These are phyloP conservation scores for Paratinospora sagittata DNA, from an alignment of 164 flowering plant species.

Conservation along the genomic window DNA sequence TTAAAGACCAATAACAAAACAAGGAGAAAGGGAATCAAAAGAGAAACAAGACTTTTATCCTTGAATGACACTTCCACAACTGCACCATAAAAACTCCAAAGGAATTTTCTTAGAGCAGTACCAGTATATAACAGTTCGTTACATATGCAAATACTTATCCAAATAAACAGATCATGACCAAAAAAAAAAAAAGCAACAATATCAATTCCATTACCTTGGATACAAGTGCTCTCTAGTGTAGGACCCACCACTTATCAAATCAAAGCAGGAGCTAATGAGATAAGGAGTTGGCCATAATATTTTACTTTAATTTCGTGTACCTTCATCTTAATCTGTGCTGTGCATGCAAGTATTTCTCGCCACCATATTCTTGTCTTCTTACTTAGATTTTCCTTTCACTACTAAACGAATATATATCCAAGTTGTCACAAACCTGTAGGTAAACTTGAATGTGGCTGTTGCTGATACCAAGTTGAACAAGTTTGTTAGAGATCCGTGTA, in stretches of 20 bases:
- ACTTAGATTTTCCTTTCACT: neutral
- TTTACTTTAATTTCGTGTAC: too few species aligned
- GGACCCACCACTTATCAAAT: too few species aligned
- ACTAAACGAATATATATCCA: neutral
- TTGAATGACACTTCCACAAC: neutral
- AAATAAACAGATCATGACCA: too few species aligned
- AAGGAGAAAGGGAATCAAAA: neutral
- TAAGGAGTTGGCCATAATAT: too few species aligned
- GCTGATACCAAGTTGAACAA: slow-evolving; percentile 57
- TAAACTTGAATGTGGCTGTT: slow-evolving; percentile 49
- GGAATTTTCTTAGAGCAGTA: neutral
- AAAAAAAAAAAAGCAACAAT: neutral
- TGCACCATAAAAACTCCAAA: neutral
- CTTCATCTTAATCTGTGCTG: too few species aligned
- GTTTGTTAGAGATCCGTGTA: slow-evolving; percentile 81
- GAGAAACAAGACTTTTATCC: neutral
- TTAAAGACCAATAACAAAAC: neutral
- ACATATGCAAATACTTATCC: too few species aligned
- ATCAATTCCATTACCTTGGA: neutral
- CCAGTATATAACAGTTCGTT: neutral
- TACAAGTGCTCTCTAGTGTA: too few species aligned
- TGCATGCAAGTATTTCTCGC: too few species aligned
- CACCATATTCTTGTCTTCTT: too few species aligned
- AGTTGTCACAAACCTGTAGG: slow-evolving; percentile 50
- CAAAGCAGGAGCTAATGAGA: too few species aligned